phyloP scores from a whole-genome alignment of 176 grass and related monocot genomes.

The Aegilops bicornis region DNA sequence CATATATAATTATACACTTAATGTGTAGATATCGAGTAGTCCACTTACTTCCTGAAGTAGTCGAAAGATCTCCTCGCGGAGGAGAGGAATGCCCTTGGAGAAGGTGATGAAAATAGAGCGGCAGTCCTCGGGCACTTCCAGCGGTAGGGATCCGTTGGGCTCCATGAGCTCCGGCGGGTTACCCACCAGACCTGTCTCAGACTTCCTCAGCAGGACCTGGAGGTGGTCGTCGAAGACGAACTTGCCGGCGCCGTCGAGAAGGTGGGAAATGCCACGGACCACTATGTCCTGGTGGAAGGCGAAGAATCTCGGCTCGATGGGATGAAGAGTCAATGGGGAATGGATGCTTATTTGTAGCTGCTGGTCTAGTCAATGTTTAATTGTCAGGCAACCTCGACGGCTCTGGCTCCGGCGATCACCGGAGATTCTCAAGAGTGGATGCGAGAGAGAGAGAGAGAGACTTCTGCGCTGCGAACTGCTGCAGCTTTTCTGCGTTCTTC shows the following conservation, averaged over 20 bases:
- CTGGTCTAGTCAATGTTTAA: neutral
- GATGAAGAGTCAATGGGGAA: neutral
- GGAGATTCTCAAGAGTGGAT: no score
- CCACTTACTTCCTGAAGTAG: conserved; percentile 60
- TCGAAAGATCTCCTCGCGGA: conserved; percentile 47
- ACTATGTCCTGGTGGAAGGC: conserved; percentile 41
- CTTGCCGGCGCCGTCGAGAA: conserved; percentile 40
- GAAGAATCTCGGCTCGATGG: conserved; percentile 49
- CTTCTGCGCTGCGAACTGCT: no score
- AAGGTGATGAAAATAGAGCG: conserved; percentile 31
- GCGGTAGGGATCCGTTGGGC: neutral
- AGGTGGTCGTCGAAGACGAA: conserved; percentile 57
- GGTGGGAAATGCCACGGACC: conserved; percentile 14
- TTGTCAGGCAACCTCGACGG: no score
- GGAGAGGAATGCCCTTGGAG: conserved; percentile 36
- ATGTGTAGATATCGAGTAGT: neutral
- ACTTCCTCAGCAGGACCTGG: neutral
- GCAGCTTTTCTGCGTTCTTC: no score
- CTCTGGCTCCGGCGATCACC: no score
- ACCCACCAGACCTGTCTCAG: conserved; percentile 2
- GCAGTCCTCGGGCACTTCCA: conserved; percentile 30
- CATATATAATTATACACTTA: neutral
- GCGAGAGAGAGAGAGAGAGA: no score
- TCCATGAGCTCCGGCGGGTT: conserved; percentile 11
- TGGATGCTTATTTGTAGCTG: neutral